These are phyloP conservation scores for Picochlorum costavermella DNA, from an alignment of 139 green algal genomes.

Conservation along the genomic window DNA sequence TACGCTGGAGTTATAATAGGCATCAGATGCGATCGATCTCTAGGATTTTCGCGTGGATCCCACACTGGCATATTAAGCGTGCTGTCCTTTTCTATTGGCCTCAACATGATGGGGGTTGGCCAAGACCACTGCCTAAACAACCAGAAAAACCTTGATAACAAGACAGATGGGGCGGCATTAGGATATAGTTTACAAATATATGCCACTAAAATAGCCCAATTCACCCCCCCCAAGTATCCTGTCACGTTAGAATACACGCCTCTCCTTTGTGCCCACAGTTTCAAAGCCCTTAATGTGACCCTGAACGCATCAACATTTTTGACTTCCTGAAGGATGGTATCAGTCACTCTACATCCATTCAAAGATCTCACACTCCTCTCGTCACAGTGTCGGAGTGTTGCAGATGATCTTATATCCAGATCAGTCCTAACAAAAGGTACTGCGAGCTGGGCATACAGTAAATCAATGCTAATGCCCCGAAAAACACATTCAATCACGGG, in stretches of 20 bases:
- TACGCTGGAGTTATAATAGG: slow-evolving; percentile 97
- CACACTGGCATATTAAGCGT: slow-evolving; percentile 44
- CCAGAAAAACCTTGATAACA: slow-evolving; percentile 78
- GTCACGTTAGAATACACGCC: slow-evolving; percentile 77
- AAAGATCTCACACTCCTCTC: slow-evolving; percentile 73
- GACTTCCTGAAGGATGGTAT: slow-evolving; percentile 71
- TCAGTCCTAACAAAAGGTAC: slow-evolving; percentile 52
- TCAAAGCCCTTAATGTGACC: slow-evolving; percentile 65
- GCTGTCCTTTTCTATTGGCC: slow-evolving; percentile 55
- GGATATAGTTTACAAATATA: slow-evolving; percentile 90
- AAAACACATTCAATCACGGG: slow-evolving; percentile 95
- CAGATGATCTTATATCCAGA: slow-evolving; percentile 58
- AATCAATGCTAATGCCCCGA: slow-evolving; percentile 80
- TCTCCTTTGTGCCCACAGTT: slow-evolving; percentile 82
- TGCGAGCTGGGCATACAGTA: slow-evolving; percentile 78
- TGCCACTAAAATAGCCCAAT: slow-evolving; percentile 92
- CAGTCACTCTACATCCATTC: slow-evolving; percentile 85
- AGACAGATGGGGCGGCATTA: slow-evolving; percentile 41
- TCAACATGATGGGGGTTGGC: slow-evolving; percentile 75
- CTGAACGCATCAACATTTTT: slow-evolving; percentile 53
- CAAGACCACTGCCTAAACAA: slow-evolving; percentile 68
- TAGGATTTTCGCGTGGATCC: slow-evolving; percentile 70
- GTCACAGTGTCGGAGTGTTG: slow-evolving; percentile 77
- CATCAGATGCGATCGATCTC: slow-evolving; percentile 78
- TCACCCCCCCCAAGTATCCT: slow-evolving; percentile 92